These are phyloP conservation scores for Daldinia caldariorum DNA, from an alignment of 495 filamentous ascomycete genomes.

Conservation along the genomic window DNA sequence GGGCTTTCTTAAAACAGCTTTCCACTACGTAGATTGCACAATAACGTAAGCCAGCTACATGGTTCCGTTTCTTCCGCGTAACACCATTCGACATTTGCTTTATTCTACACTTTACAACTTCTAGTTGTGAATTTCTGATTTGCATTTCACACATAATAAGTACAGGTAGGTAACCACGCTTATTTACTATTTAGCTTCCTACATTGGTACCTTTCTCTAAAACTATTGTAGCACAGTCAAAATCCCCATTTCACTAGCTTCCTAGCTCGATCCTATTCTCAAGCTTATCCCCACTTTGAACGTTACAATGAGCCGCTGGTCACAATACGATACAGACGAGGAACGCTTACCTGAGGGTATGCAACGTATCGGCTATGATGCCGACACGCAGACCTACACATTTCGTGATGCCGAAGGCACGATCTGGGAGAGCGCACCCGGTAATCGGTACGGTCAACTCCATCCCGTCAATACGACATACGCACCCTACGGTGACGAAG, in stretches of 20 bases:
- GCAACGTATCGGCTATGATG: conserved; percentile 63
- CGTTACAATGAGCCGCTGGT: conserved; percentile 53
- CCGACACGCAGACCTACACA: conserved; percentile 60
- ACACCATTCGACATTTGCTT: not conserved
- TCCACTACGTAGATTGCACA: not conserved
- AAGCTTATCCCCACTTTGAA: conserved; percentile 9
- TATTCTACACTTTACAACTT: not conserved
- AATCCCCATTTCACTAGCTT: not conserved
- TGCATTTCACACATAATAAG: not conserved
- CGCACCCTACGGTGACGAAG: conserved; percentile 39
- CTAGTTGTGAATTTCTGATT: not conserved
- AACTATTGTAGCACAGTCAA: not conserved
- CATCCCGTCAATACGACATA: conserved; percentile 41
- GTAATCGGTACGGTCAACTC: conserved; percentile 57
- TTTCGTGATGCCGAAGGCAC: conserved; percentile 56
- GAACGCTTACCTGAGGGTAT: conserved; percentile 64
- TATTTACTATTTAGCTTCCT: not conserved
- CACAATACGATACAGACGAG: conserved; percentile 58
- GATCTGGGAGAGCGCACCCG: conserved; percentile 57
- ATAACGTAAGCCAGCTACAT: conserved; percentile 12
- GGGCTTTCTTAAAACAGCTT: conserved; percentile 10
- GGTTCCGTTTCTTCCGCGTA: conserved; percentile 1
- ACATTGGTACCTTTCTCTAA: not conserved
- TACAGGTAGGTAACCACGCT: no score
- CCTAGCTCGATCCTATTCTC: not conserved